Conservation (phyloP, 306 rosid genomes). For the Carpinus fangiana region DNA sequence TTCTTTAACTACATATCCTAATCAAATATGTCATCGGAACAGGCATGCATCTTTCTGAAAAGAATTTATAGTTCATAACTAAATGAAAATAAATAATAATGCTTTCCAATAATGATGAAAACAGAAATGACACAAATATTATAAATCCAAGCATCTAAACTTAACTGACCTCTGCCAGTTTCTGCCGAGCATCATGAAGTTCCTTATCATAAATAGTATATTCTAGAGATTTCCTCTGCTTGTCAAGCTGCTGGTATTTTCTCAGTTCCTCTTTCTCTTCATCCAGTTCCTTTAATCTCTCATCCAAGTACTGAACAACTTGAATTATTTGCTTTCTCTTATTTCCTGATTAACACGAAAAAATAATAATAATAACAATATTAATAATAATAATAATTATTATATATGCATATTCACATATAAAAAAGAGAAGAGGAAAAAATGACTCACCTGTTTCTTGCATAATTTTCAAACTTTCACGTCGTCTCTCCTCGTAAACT, state of each 20-base stretch:
- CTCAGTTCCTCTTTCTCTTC: constrained; percentile 97
- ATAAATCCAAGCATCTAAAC: constrained; percentile 16
- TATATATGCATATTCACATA: background rate
- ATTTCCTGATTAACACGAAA: constrained; percentile 58
- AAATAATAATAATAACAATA: no score
- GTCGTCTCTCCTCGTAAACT: constrained; percentile 97
- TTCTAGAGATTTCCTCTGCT: constrained; percentile 86
- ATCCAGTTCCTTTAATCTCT: constrained; percentile 88
- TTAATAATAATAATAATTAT: no score
- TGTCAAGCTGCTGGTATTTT: constrained; percentile 93
- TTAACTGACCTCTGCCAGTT: constrained; percentile 71
- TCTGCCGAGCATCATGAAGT: constrained; percentile 89
- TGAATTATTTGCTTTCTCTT: constrained; percentile 93
- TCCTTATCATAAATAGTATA: constrained; percentile 87
- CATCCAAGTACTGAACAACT: constrained; percentile 97
- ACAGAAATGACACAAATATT: background rate
- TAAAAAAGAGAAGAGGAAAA: background rate
- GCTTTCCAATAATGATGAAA: background rate
- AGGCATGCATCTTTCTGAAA: background rate
- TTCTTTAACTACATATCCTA: background rate
- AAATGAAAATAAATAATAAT: background rate
- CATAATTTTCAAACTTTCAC: constrained; percentile 97
- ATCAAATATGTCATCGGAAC: background rate
- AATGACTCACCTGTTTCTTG: constrained; percentile 79
- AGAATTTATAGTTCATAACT: no score